Evolutionary conservation across 1,139 yeast genomes (phyloP).

Genomic region (Groenewaldozyma auringiensis): DNA sequence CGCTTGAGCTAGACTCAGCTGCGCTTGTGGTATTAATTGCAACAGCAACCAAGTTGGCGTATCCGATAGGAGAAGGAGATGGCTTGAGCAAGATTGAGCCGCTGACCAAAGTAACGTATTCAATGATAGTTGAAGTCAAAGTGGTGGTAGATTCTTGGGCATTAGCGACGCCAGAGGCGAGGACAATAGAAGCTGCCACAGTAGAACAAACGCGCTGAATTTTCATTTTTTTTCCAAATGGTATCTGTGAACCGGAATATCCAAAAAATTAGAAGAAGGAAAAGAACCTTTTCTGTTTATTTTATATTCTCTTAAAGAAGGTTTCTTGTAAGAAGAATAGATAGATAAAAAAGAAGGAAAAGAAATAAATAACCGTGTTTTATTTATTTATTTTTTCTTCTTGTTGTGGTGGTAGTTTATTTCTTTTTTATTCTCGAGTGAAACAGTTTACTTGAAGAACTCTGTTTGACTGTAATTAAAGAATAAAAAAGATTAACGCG

Average conservation of each 20-base stretch:
- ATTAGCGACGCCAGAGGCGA: constrained; percentile 6
- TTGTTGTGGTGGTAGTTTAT: too few relatives aligned
- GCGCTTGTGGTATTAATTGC: constrained; percentile 8
- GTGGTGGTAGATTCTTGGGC: constrained; percentile 19
- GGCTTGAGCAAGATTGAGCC: constrained; percentile 10
- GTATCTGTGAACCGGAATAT: too few relatives aligned
- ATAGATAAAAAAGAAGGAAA: background rate
- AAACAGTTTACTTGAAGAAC: too few relatives aligned
- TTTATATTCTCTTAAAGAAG: too few relatives aligned
- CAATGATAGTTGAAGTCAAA: constrained; percentile 20
- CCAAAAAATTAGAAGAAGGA: too few relatives aligned
- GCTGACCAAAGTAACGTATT: constrained; percentile 20
- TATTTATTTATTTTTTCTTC: background rate
- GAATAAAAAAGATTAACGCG: too few relatives aligned
- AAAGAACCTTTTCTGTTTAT: too few relatives aligned
- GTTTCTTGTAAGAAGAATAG: background rate
- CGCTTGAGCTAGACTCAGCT: background rate
- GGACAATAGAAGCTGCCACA: background rate
- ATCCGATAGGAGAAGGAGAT: constrained; percentile 4
- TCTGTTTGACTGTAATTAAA: too few relatives aligned
- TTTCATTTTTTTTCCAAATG: too few relatives aligned
- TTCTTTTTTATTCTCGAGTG: too few relatives aligned
- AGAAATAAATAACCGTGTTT: background rate
- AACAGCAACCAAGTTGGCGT: constrained; percentile 7
- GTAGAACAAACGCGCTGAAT: background rate